phyloP scores from a whole-genome alignment of 1,139 yeast genomes.

The Taphrina sp. region DNA sequence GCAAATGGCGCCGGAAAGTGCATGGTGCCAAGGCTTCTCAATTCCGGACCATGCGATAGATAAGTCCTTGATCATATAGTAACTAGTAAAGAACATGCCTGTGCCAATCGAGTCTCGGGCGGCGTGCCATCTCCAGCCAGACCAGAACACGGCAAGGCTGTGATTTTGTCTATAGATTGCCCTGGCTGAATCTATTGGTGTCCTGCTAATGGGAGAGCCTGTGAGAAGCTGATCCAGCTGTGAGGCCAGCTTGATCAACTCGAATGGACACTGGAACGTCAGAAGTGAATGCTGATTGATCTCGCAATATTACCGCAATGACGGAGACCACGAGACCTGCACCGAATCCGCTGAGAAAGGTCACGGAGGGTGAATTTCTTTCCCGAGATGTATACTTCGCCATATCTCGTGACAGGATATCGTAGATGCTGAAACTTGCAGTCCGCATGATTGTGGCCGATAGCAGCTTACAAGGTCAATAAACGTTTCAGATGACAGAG shows the following conservation, averaged over 20 bases:
- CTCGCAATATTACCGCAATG: constrained; percentile 64
- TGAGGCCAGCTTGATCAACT: constrained; percentile 75
- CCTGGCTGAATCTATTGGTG: constrained; percentile 9
- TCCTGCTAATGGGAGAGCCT: constrained; percentile 27
- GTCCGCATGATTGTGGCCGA: constrained; percentile 67
- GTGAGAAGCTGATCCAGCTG: constrained; percentile 57
- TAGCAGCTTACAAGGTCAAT: constrained; percentile 44
- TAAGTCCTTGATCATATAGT: constrained; percentile 61
- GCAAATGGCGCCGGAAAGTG: constrained; percentile 75
- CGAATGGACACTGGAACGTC: constrained; percentile 86
- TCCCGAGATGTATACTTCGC: constrained; percentile 3
- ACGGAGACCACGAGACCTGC: constrained; percentile 35
- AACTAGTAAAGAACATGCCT: constrained; percentile 70
- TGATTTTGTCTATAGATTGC: constrained; percentile 51
- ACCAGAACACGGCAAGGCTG: constrained; percentile 64
- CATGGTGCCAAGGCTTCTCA: constrained; percentile 42
- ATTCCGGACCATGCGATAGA: constrained; percentile 28
- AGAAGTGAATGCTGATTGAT: no score
- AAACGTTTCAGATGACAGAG: not conserved
- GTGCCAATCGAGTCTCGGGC: constrained; percentile 66
- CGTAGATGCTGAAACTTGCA: constrained; percentile 64
- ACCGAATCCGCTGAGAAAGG: constrained; percentile 30
- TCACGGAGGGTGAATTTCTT: constrained; percentile 20
- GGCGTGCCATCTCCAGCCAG: constrained; percentile 69
- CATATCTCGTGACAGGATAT: constrained; percentile 54